Conservation (phyloP, 2,329 filamentous ascomycete species). For the Nigrospora osmanthi region DNA sequence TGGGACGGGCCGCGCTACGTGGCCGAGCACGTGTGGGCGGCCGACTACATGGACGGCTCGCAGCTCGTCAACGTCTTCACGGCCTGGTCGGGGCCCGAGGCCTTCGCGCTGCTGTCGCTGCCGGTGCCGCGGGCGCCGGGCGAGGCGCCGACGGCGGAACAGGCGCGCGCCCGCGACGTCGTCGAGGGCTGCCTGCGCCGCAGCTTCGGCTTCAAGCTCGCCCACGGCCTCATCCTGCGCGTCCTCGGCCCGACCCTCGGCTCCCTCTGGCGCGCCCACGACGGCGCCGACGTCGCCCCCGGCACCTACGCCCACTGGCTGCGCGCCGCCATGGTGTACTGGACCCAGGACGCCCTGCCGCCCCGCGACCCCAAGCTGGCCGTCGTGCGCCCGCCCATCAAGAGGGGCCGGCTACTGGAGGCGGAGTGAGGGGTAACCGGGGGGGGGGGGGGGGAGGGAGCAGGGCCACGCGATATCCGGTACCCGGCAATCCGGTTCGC, state of each 20-base stretch:
- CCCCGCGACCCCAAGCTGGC: constrained; percentile 21
- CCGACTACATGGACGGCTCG: constrained; percentile 40
- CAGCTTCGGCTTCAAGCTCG: constrained; percentile 49
- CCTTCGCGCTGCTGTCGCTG: constrained; percentile 42
- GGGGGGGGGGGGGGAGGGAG: too few relatives aligned
- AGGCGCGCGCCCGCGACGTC: constrained; percentile 38
- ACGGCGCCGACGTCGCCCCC: constrained; percentile 36
- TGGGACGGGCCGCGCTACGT: constrained; percentile 49
- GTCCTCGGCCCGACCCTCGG: constrained; percentile 42
- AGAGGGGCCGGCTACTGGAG: constrained; percentile 25
- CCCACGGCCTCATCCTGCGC: constrained; percentile 43
- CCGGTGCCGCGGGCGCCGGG: constrained; percentile 25
- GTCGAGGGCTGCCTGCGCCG: constrained; percentile 39
- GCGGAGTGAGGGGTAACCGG: constrained; percentile 8
- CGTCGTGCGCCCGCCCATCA: constrained; percentile 23
- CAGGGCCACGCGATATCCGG: too few relatives aligned
- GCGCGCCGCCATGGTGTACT: constrained; percentile 38
- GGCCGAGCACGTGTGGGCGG: constrained; percentile 37
- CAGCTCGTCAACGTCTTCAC: constrained; percentile 47
- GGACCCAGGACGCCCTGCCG: constrained; percentile 34
- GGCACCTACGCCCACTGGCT: constrained; percentile 49
- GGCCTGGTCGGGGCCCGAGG: constrained; percentile 37
- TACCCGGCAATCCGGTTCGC: too few relatives aligned
- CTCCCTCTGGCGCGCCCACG: constrained; percentile 42
- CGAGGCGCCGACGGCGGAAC: constrained; percentile 26